phyloP scores from a whole-genome alignment of 1,284 basidiomycete species.

The Tilletia walkeri region DNA sequence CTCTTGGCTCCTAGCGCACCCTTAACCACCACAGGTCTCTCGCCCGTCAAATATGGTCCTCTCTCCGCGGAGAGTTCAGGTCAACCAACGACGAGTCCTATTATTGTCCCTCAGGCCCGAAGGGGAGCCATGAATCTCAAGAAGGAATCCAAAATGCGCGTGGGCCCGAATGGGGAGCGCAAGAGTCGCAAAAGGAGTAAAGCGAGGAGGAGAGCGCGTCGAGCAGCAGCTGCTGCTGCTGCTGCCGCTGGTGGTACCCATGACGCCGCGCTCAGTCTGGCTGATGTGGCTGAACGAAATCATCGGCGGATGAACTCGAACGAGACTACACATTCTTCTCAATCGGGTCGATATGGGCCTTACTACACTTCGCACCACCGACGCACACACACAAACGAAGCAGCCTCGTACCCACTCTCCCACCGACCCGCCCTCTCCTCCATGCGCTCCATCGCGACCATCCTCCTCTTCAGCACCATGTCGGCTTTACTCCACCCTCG shows the following conservation, averaged over 20 bases:
- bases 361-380: slow-evolving; percentile 13
- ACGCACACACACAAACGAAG: background rate
- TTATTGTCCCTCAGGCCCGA: slow-evolving; percentile 45
- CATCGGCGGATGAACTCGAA: background rate
- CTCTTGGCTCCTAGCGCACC: background rate
- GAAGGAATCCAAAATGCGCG: slow-evolving; percentile 15
- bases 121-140: slow-evolving; percentile 36
- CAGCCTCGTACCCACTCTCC: background rate
- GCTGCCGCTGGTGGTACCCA: background rate
- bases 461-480: slow-evolving; percentile 21
- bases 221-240: background rate
- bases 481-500: slow-evolving; percentile 31
- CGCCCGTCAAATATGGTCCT: background rate
- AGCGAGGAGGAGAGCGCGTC: background rate
- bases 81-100: slow-evolving; percentile 21
- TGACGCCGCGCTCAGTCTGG: background rate
- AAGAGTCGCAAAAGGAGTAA: slow-evolving; percentile 14
- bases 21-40: background rate
- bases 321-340: background rate
- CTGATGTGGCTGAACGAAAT: background rate
- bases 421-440: slow-evolving; percentile 1
- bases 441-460: slow-evolving; percentile 13
- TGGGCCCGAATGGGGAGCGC: slow-evolving; percentile 20
- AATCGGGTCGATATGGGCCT: slow-evolving; percentile 4
- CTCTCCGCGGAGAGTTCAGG: too few species aligned